These are phyloP conservation scores for Nannochloropsis gaditana DNA, from an alignment of 108 stramenopile genomes.

Conservation along the genomic window DNA sequence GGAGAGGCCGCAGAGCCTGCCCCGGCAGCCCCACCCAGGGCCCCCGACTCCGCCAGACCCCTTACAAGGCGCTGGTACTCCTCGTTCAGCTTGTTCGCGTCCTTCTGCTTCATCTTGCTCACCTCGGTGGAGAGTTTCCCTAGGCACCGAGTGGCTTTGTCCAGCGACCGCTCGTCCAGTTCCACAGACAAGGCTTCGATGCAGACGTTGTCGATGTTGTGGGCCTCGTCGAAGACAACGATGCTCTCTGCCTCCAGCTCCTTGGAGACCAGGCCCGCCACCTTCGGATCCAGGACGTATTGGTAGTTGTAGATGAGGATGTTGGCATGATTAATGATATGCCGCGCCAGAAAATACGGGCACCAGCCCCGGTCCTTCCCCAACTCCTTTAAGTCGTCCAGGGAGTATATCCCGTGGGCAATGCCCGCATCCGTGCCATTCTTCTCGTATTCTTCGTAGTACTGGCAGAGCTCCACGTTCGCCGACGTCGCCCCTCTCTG, in stretches of 20 bases:
- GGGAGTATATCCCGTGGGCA: slow-evolving; percentile 79
- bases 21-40: not conserved
- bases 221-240: slow-evolving; percentile 98
- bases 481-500: slow-evolving; percentile 32
- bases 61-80: slow-evolving; percentile 78
- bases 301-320: slow-evolving; percentile 99
- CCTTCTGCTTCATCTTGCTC: slow-evolving; percentile 68
- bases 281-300: slow-evolving; percentile 99
- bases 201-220: slow-evolving; percentile 98
- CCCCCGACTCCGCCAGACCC: slow-evolving; percentile 40
- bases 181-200: slow-evolving; percentile 93
- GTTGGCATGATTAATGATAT: slow-evolving; percentile 92
- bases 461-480: slow-evolving; percentile 76
- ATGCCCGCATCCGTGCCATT: slow-evolving; percentile 58
- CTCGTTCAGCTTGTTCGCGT: slow-evolving; percentile 71
- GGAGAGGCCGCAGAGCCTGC: slow-evolving; percentile 21
- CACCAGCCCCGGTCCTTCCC: slow-evolving; percentile 86
- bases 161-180: slow-evolving; percentile 80
- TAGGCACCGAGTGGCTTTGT: slow-evolving; percentile 77
- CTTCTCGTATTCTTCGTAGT: slow-evolving; percentile 80
- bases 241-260: slow-evolving; percentile 93
- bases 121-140: slow-evolving; percentile 74
- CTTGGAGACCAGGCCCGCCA: slow-evolving; percentile 56
- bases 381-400: slow-evolving; percentile 83
- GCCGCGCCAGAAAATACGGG: slow-evolving; percentile 94